Percentiles rank a stretch among this genome's conserved stretches.
phyloP scores from a whole-genome alignment of 768 basidiomycete species.

The Leucogyrophana mollusca region DNA sequence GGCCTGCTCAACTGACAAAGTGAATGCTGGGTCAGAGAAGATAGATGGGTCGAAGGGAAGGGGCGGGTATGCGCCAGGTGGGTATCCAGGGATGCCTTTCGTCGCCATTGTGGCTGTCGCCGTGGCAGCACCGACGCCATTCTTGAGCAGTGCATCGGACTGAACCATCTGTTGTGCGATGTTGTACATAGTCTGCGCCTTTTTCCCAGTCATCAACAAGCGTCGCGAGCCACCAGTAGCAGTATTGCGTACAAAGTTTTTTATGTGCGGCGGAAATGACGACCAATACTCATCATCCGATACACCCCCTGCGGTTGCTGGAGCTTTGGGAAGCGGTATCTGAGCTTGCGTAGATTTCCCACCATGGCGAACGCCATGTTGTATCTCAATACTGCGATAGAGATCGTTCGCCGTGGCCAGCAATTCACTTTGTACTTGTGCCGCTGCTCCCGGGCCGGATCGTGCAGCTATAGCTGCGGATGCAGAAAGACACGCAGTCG shows the following conservation, averaged over 20 bases:
- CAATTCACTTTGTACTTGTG: constrained; percentile 55
- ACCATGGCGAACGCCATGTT: constrained; percentile 12
- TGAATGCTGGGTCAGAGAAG: constrained; percentile 54
- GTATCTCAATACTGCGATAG: constrained; percentile 43
- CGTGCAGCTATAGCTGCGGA: constrained; percentile 31
- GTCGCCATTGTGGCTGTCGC: constrained; percentile 32
- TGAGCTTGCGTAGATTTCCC: constrained; percentile 18
- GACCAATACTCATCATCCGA: constrained; percentile 71
- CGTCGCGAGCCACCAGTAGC: constrained; percentile 20
- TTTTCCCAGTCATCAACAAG: constrained; percentile 32
- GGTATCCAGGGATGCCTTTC: constrained; percentile 36
- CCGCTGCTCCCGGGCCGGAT: constrained; percentile 28
- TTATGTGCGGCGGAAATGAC: constrained; percentile 63
- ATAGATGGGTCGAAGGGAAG: constrained; percentile 52
- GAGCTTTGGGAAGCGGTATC: constrained; percentile 9
- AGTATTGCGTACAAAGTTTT: constrained; percentile 59
- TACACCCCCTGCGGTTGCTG: constrained; percentile 15
- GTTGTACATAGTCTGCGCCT: constrained; percentile 65
- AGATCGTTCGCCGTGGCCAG: constrained; percentile 61
- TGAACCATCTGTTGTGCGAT: constrained; percentile 67
- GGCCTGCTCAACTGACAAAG: constrained; percentile 49
- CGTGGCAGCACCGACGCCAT: constrained; percentile 28
- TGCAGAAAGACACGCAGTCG: constrained; percentile 42
- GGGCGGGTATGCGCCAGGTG: constrained; percentile 40
- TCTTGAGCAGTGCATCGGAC: constrained; percentile 37